Evolutionary conservation across 345 rosid species (phyloP).

Genomic region (Fremontodendron californicum): DNA sequence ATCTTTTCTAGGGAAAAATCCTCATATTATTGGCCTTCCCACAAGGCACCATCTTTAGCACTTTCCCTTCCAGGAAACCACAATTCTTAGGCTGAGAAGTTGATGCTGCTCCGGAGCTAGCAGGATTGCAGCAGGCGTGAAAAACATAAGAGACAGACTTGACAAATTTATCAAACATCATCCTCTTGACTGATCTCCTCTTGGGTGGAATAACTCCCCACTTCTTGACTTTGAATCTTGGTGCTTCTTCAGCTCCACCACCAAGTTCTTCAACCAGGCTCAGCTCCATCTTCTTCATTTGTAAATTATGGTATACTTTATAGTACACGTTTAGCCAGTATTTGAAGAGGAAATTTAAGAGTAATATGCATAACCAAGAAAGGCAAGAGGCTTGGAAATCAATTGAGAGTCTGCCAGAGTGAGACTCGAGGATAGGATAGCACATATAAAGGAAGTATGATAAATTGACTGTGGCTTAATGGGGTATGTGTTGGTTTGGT

Average conservation of each 20-base stretch:
- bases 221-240: conserved; percentile 2
- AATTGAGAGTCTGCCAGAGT: neutral
- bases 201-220: conserved; percentile 12
- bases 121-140: neutral
- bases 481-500: too few species aligned
- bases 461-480: neutral
- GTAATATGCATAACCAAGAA: neutral
- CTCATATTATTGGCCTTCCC: neutral
- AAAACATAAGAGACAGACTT: neutral
- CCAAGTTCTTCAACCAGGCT: neutral
- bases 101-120: neutral
- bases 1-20: neutral
- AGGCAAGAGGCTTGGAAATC: neutral
- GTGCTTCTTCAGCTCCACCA: neutral
- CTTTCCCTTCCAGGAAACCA: neutral
- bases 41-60: neutral
- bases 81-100: neutral
- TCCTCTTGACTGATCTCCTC: conserved; percentile 21
- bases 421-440: neutral
- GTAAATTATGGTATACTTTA: neutral
- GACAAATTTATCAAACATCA: conserved; percentile 4
- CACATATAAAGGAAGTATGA: neutral
- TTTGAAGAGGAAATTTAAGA: neutral
- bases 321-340: too few species aligned
- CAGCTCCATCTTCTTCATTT: neutral